Evolutionary conservation across 176 grass and related monocot species (phyloP).

Genomic region (maize (Zea mays)): Zm-B73-REFERENCE-NAM-5.0 NC_050098.1:94661501-94662000

Average conservation of each 20-base stretch:
- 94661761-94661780: neutral
- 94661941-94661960: constrained; percentile 1
- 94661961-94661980: neutral
- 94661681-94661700: neutral
- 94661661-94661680: neutral
- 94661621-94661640: neutral
- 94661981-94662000: constrained; percentile 1
- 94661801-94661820: neutral
- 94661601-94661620: neutral
- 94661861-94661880: constrained; percentile 24
- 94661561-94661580: neutral
- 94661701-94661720: neutral
- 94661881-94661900: neutral
- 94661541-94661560: neutral
- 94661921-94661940: constrained; percentile 12
- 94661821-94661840: neutral
- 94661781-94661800: neutral
- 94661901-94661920: constrained; percentile 17
- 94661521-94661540: neutral
- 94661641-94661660: neutral
- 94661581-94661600: neutral
- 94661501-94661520: neutral
- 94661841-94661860: neutral
- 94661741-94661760: neutral
- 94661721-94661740: neutral